Base-by-base conservation (phyloP, 176 grass and related monocot genomes). In the Phyllostachys edulis region DNA sequence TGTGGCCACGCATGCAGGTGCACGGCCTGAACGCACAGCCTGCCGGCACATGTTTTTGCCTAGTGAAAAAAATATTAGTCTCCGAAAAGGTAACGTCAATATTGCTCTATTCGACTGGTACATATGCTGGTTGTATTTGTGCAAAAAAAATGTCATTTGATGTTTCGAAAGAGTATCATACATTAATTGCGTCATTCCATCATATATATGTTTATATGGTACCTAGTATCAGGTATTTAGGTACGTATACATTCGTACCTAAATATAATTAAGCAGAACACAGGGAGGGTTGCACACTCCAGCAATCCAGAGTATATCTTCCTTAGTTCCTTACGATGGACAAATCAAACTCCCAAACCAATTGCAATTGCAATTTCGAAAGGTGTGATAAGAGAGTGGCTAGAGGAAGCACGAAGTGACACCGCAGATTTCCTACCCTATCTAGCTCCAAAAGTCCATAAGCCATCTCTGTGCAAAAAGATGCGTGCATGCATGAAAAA, bases 351-450 rank as follows among this genome's bases (percentile, higher is more conserved):
- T 47, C 39, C 12, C 68, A 44, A 71, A 66, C 9, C 23, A n/a
- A 13, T 50, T 80, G 9, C 23, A n/a, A 13, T 50, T 80, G 49
- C 79, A 69, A 81, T 81, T 70, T 70, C 66, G 66, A 29, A 81
- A 9, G 65, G 54, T 24, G 13, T 24, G 36, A 9, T 0, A 17
- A 1, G 18, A 1, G 13, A 0, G 24, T 34, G 56, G 51, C 72
- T 12, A 70, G 49, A 29, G 36, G 63, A 80, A 80, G 47, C 20
- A 54, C 32, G 34, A 69, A 69, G 17, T 79, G 60, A 78, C 42
- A 45, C 41, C 44, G 3, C 23, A 64, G 27, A 80, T 52, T 21
- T 23, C 16, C 20, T 68, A 38, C 62, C 62, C 34, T 61, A 56
- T 17, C 50, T 73, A 34, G 70, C 40, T 65, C 59, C 18, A 50